A percentile compares a stretch with the other conserved stretches of the same genome.
phyloP scores from a whole-genome alignment of 768 basidiomycete genomes.

The Gelatoporia subvermispora region DNA sequence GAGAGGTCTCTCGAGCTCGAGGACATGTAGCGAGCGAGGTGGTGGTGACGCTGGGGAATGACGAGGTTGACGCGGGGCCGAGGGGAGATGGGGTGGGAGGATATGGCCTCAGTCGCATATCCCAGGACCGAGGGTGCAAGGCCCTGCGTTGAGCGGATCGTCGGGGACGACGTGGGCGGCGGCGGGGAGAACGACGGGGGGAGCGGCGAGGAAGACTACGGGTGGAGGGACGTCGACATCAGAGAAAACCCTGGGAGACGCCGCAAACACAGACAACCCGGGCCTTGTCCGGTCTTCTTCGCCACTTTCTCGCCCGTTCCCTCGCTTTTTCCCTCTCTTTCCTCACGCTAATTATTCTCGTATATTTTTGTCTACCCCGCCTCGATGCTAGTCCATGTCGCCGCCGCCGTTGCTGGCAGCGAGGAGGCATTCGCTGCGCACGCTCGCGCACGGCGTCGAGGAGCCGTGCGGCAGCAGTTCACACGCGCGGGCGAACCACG shows the following conservation, averaged over 20 bases:
- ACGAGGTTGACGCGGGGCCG: slow-evolving; percentile 15
- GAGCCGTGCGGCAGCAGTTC: too few species aligned
- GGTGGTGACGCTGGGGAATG: slow-evolving; percentile 20
- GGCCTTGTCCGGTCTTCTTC: background rate
- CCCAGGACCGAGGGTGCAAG: slow-evolving; percentile 23
- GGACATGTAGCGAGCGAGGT: slow-evolving; percentile 16
- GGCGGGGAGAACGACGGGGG: slow-evolving; percentile 25
- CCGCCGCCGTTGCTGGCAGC: too few species aligned
- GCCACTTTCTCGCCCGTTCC: too few species aligned
- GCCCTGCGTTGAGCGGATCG: slow-evolving; percentile 7
- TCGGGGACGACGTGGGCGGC: slow-evolving; percentile 20
- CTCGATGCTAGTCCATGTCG: too few species aligned
- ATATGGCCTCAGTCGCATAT: slow-evolving; percentile 26
- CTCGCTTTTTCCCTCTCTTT: too few species aligned
- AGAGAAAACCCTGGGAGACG: slow-evolving; percentile 2
- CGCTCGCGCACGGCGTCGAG: too few species aligned
- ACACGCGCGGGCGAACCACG: too few species aligned
- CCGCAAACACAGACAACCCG: background rate
- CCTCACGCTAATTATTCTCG: too few species aligned
- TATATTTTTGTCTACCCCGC: too few species aligned
- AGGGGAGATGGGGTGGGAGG: slow-evolving; percentile 9
- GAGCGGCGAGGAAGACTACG: slow-evolving; percentile 19
- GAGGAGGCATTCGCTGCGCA: too few species aligned
- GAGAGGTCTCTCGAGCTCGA: slow-evolving; percentile 5
- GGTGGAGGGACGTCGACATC: slow-evolving; percentile 16